Evolutionary conservation across 768 basidiomycete genomes (phyloP).

Genomic region (Calvatia gigantea): DNA sequence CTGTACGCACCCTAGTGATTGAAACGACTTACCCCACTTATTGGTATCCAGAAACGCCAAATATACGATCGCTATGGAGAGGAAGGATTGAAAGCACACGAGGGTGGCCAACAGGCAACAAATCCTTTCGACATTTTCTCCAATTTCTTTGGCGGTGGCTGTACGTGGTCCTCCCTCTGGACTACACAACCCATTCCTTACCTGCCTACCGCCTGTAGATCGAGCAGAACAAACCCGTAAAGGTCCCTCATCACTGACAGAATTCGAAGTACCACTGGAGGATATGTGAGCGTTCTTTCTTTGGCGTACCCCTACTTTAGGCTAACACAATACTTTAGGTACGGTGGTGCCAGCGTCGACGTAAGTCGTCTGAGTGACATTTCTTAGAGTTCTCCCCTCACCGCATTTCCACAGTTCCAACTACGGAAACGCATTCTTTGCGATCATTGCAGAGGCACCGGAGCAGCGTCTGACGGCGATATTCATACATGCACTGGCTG

Average conservation of each 20-base stretch:
- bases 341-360: constrained; percentile 83
- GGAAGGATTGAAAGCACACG: constrained; percentile 91
- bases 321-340: constrained; percentile 40
- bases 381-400: constrained; percentile 10
- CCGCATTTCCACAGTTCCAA: constrained; percentile 66
- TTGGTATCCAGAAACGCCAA: constrained; percentile 66
- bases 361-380: constrained; percentile 35
- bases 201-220: constrained; percentile 32
- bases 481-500: constrained; percentile 87
- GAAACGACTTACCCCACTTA: constrained; percentile 1
- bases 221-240: constrained; percentile 63
- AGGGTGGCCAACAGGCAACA: constrained; percentile 72
- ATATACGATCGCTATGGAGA: constrained; percentile 96
- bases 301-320: constrained; percentile 4
- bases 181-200: not conserved
- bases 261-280: constrained; percentile 83
- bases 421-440: constrained; percentile 90
- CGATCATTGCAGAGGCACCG: constrained; percentile 94
- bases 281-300: constrained; percentile 57
- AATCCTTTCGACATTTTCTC: constrained; percentile 97
- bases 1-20: constrained; percentile 44
- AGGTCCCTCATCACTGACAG: constrained; percentile 72
- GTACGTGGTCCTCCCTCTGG: constrained; percentile 35
- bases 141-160: constrained; percentile 85
- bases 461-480: constrained; percentile 85